Conservation (phyloP, 768 basidiomycete genomes). For the Suillus variegatus region DNA sequence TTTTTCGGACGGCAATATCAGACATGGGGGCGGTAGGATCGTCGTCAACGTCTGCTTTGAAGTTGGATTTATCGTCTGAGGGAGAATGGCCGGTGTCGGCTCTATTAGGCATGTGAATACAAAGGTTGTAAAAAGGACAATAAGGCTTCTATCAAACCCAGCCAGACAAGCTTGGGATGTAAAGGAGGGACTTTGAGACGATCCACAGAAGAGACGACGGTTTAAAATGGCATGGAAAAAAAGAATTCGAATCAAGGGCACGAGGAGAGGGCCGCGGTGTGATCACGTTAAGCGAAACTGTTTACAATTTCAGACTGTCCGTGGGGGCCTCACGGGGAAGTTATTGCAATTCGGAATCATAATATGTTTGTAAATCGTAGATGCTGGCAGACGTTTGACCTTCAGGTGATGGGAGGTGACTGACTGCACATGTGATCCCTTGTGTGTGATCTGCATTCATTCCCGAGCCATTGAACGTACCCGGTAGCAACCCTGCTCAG, state of each 20-base stretch:
- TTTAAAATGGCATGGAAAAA: slow-evolving; percentile 64
- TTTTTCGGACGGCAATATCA: slow-evolving; percentile 75
- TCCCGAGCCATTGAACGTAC: slow-evolving; percentile 22
- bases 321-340: slow-evolving; percentile 23
- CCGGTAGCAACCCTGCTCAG: slow-evolving; percentile 4
- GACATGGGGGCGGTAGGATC: slow-evolving; percentile 46
- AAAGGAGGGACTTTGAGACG: slow-evolving; percentile 23
- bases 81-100: slow-evolving; percentile 26
- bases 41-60: slow-evolving; percentile 39
- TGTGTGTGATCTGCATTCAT: slow-evolving; percentile 34
- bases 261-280: slow-evolving; percentile 56
- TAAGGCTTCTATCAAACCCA: slow-evolving; percentile 14
- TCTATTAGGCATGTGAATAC: slow-evolving; percentile 33
- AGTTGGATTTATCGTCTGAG: slow-evolving; percentile 39
- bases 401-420: slow-evolving; percentile 1
- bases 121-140: slow-evolving; percentile 22
- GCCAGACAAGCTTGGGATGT: slow-evolving; percentile 6
- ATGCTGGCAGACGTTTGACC: slow-evolving; percentile 7
- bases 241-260: slow-evolving; percentile 68
- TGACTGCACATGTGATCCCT: not conserved
- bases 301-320: slow-evolving; percentile 37
- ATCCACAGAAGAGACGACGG: slow-evolving; percentile 26
- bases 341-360: slow-evolving; percentile 13
- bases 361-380: slow-evolving; percentile 8
- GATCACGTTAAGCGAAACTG: slow-evolving; percentile 40